These are phyloP conservation scores for Musa troglodytarum DNA, from an alignment of 176 grass and related monocot genomes.

Conservation along the genomic window DNA sequence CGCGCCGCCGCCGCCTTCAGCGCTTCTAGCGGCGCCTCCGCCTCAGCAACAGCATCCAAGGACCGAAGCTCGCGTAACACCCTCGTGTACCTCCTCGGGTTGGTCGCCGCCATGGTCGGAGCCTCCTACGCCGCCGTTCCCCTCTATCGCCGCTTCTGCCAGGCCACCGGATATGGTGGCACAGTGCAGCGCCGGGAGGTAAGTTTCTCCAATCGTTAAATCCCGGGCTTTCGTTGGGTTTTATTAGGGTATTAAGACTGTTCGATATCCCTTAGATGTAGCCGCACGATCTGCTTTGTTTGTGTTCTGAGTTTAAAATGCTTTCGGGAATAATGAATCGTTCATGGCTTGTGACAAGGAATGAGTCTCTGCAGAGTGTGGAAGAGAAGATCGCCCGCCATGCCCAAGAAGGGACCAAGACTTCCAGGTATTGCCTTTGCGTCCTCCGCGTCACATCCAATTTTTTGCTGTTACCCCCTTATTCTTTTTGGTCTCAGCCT, in stretches of 20 bases:
- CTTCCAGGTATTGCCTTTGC: slow-evolving; percentile 40
- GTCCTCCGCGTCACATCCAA: neutral
- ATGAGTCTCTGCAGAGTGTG: slow-evolving; percentile 54
- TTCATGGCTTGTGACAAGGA: slow-evolving; percentile 24
- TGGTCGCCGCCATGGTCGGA: slow-evolving; percentile 75
- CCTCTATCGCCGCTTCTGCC: slow-evolving; percentile 81
- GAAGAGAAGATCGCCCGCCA: slow-evolving; percentile 90
- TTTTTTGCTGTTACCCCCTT: no score
- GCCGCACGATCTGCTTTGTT: no score
- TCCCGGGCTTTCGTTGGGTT: no score
- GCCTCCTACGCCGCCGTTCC: slow-evolving; percentile 89
- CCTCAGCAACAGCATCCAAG: slow-evolving; percentile 16
- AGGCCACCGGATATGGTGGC: slow-evolving; percentile 69
- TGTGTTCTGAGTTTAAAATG: no score
- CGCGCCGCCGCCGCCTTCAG: slow-evolving; percentile 11
- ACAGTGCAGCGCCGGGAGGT: slow-evolving; percentile 70
- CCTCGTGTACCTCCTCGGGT: slow-evolving; percentile 52
- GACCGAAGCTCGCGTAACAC: slow-evolving; percentile 73
- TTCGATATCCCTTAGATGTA: no score
- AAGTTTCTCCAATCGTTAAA: neutral
- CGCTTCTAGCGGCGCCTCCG: slow-evolving; percentile 13
- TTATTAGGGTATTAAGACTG: no score
- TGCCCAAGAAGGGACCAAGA: slow-evolving; percentile 49
- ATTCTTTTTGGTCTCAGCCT: no score
- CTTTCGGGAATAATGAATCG: neutral